Percentiles rank a stretch among this genome's conserved stretches.
Evolutionary conservation across 768 basidiomycete species (phyloP).

Genomic region (Boletus rubescentipes): DNA sequence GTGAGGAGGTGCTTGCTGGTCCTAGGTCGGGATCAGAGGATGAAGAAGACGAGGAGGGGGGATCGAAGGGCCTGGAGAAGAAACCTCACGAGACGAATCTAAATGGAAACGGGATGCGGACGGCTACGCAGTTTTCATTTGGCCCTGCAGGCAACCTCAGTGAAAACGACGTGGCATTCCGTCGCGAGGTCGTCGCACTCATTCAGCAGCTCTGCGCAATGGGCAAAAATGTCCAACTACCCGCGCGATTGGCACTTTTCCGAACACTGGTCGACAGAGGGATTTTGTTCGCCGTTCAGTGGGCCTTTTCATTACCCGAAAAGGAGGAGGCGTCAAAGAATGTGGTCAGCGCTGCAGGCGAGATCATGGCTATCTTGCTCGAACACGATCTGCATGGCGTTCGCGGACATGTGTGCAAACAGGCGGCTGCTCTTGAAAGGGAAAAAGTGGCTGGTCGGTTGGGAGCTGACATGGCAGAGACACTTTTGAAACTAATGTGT

Average conservation of each 20-base stretch:
- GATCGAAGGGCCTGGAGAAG: constrained; percentile 32
- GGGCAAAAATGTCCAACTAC: constrained; percentile 95
- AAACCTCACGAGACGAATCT: constrained; percentile 42
- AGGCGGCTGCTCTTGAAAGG: constrained; percentile 67
- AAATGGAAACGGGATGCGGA: constrained; percentile 28
- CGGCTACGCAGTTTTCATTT: constrained; percentile 45
- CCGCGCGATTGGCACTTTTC: constrained; percentile 82
- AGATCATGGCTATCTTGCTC: constrained; percentile 78
- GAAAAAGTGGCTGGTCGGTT: constrained; percentile 57
- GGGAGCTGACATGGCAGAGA: constrained; percentile 64
- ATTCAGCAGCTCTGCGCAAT: constrained; percentile 91
- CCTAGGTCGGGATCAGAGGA: constrained; percentile 32
- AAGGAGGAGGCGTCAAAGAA: constrained; percentile 44
- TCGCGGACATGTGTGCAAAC: constrained; percentile 80
- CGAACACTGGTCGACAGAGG: constrained; percentile 86
- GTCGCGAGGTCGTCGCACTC: constrained; percentile 80
- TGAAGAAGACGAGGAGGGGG: constrained; percentile 24
- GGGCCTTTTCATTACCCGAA: constrained; percentile 78
- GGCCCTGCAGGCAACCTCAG: constrained; percentile 55
- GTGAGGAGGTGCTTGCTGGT: constrained; percentile 60
- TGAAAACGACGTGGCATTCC: constrained; percentile 54
- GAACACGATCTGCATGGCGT: constrained; percentile 92
- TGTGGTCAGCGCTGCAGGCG: constrained; percentile 82
- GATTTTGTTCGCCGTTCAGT: constrained; percentile 87
- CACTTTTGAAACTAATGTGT: constrained; percentile 74